phyloP scores from a whole-genome alignment of 805 yeast genomes.

The Lipomyces sp. region DNA sequence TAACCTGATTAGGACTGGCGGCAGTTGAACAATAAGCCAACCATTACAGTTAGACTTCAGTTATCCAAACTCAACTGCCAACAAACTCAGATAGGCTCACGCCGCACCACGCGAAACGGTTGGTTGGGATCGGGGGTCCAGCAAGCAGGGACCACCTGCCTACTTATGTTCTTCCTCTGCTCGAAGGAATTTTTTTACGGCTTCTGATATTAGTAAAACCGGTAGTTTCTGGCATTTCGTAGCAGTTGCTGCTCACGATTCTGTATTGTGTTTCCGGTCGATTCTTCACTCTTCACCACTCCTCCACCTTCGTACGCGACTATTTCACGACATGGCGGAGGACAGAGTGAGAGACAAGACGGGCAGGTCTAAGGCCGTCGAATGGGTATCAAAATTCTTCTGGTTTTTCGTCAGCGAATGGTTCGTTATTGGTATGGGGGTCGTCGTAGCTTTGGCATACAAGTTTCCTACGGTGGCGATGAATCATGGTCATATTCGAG shows the following conservation, averaged over 20 bases:
- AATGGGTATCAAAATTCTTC: conserved; percentile 6
- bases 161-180: neutral
- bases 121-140: no score
- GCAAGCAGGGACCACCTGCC: neutral
- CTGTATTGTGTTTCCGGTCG: neutral
- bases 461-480: conserved; percentile 83
- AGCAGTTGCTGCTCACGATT: no score
- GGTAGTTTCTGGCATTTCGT: no score
- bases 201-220: neutral
- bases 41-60: neutral
- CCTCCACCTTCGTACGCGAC: neutral
- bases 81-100: neutral
- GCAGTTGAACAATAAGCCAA: neutral
- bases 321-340: neutral
- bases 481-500: conserved; percentile 75
- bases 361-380: conserved; percentile 3
- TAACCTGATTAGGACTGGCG: neutral
- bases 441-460: conserved; percentile 74
- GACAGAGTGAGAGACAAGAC: neutral
- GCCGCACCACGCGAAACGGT: neutral
- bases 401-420: conserved; percentile 51
- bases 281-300: neutral
- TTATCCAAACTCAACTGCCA: neutral
- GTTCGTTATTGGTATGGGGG: conserved; percentile 76
- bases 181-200: neutral